Evolutionary conservation across 305 asterid species (phyloP).

Genomic region (Plantago rigida): DNA sequence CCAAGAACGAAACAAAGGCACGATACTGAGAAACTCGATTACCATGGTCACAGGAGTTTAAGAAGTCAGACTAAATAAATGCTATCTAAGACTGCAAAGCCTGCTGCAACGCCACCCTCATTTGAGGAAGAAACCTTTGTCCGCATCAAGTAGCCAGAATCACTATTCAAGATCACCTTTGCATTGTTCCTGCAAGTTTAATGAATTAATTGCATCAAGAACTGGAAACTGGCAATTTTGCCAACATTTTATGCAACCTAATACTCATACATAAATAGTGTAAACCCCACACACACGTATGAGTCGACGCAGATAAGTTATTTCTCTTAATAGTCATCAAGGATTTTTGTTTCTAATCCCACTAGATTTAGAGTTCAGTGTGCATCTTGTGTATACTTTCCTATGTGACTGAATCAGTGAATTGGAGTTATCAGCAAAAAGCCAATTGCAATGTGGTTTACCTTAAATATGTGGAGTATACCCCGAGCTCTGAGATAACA

Average conservation of each 20-base stretch:
- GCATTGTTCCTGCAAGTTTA: slow-evolving; percentile 46
- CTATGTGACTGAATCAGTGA: not conserved
- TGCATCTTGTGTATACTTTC: not conserved
- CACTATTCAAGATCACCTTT: slow-evolving; percentile 46
- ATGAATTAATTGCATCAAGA: not conserved
- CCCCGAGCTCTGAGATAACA: slow-evolving; percentile 79
- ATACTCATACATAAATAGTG: no score
- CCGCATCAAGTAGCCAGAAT: slow-evolving; percentile 78
- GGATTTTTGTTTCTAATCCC: no score
- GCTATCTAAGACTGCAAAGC: slow-evolving; percentile 84
- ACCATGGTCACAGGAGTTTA: not conserved
- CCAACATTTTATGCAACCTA: no score
- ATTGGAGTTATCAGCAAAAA: not conserved
- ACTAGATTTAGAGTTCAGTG: no score
- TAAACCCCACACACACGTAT: no score
- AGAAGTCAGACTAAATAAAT: slow-evolving; percentile 56
- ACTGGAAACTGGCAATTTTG: no score
- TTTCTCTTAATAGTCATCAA: no score
- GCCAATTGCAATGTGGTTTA: slow-evolving; percentile 17
- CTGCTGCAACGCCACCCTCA: slow-evolving; percentile 96
- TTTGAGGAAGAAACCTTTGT: slow-evolving; percentile 86
- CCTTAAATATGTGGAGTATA: slow-evolving; percentile 79
- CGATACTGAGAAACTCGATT: not conserved
- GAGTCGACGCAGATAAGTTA: no score
- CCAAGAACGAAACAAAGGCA: not conserved